phyloP scores from a whole-genome alignment of 371 early-diverging fungal species.

The Mucor saturninus region DNA sequence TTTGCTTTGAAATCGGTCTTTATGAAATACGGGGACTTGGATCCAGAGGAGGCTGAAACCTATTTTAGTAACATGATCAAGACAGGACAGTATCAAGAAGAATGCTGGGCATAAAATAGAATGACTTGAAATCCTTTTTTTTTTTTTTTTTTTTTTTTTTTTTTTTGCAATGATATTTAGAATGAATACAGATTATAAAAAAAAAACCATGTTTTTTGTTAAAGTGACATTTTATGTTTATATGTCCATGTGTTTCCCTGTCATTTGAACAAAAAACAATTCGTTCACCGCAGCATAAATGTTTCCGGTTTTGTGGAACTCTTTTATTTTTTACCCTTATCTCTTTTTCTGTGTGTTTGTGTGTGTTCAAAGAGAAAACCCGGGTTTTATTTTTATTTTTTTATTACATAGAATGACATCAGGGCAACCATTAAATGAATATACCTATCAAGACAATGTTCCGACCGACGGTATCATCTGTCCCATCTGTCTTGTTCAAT shows the following conservation, averaged over 20 bases:
- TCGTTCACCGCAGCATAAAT: no score
- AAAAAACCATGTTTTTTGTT: no score
- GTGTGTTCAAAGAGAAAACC: no score
- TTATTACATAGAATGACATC: constrained; percentile 12
- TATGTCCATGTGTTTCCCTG: no score
- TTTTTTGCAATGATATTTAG: no score
- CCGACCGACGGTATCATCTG: constrained; percentile 50
- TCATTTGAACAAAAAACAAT: no score
- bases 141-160: not conserved
- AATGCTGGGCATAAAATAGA: constrained; percentile 74
- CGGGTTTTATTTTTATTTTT: no score
- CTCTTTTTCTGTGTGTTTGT: no score
- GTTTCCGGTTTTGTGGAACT: no score
- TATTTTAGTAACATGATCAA: constrained; percentile 69
- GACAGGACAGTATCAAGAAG: constrained; percentile 81
- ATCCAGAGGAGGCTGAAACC: constrained; percentile 61
- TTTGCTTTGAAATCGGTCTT: constrained; percentile 74
- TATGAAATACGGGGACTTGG: constrained; percentile 56
- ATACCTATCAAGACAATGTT: constrained; percentile 50
- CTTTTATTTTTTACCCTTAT: no score
- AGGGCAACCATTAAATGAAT: constrained; percentile 16
- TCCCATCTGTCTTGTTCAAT: constrained; percentile 58
- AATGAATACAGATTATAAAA: no score
- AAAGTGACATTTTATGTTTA: no score
- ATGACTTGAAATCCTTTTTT: not conserved